These are phyloP conservation scores for Astragalus membranaceus DNA, from an alignment of 306 rosid species.

Conservation along the genomic window DNA sequence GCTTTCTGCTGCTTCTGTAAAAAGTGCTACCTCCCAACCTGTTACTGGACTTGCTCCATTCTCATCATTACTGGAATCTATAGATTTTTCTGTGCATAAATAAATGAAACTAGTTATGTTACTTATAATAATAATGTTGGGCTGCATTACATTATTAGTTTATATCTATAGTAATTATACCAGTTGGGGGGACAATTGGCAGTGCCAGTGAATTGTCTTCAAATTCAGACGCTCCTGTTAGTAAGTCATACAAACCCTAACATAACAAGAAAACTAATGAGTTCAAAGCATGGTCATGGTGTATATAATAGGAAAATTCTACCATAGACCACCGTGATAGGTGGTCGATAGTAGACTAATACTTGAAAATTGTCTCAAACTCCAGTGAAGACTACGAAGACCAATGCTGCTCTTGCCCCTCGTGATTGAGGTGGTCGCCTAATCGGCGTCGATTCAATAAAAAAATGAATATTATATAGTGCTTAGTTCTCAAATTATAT, in stretches of 20 bases:
- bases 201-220: constrained; percentile 26
- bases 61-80: not conserved
- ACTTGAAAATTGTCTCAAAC: no score
- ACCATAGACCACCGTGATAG: no score
- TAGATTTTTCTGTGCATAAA: constrained; percentile 11
- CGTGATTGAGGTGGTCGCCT: no score
- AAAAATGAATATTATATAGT: no score
- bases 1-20: constrained; percentile 9
- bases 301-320: no score
- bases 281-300: not conserved
- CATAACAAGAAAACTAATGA: not conserved
- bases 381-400: no score
- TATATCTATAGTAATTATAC: not conserved
- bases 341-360: no score
- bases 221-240: constrained; percentile 40
- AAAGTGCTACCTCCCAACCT: constrained; percentile 40
- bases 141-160: not conserved
- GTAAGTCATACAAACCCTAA: constrained; percentile 40
- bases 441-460: no score
- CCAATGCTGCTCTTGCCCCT: no score
- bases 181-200: constrained; percentile 23
- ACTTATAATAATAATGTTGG: not conserved
- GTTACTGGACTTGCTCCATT: not conserved
- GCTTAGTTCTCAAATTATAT: no score
- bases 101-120: not conserved